Percentiles rank a stretch among this genome's conserved stretches.
These are phyloP conservation scores for Alternaria tenuissima DNA, from an alignment of 2,329 filamentous ascomycete genomes.

Conservation along the genomic window DNA sequence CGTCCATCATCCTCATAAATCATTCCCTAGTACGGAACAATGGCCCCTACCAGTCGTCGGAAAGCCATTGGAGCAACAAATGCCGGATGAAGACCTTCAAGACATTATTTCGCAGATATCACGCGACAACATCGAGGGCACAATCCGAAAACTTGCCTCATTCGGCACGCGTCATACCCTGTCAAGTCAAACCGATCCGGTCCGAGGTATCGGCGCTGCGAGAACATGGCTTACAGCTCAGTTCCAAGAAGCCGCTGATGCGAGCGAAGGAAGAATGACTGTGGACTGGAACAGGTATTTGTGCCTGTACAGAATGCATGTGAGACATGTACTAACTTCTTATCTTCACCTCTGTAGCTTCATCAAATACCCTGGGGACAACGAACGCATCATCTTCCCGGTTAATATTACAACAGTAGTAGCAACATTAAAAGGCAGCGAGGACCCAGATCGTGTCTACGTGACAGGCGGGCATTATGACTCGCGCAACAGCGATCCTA, in stretches of 20 bases:
- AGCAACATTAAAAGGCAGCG: slow-evolving; percentile 56
- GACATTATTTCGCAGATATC: slow-evolving; percentile 49
- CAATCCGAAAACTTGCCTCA: slow-evolving; percentile 59
- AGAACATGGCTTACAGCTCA: slow-evolving; percentile 62
- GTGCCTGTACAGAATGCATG: background rate
- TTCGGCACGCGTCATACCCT: slow-evolving; percentile 65
- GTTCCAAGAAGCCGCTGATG: slow-evolving; percentile 56
- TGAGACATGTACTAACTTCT: background rate
- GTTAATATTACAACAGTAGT: slow-evolving; percentile 60
- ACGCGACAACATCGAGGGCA: slow-evolving; percentile 56
- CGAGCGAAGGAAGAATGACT: slow-evolving; percentile 57
- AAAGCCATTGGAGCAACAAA: slow-evolving; percentile 43
- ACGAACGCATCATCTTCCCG: slow-evolving; percentile 55
- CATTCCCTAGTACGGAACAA: slow-evolving; percentile 25
- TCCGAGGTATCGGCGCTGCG: slow-evolving; percentile 63
- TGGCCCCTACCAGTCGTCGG: slow-evolving; percentile 51
- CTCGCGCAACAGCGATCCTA: slow-evolving; percentile 57
- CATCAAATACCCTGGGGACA: slow-evolving; percentile 54
- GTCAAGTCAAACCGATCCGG: slow-evolving; percentile 58
- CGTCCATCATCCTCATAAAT: slow-evolving; percentile 17
- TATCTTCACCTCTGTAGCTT: slow-evolving; percentile 41
- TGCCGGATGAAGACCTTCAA: slow-evolving; percentile 49
- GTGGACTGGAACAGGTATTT: slow-evolving; percentile 54
- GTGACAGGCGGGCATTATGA: slow-evolving; percentile 65
- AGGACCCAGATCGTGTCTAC: slow-evolving; percentile 58